These are phyloP conservation scores for Athelia psychrophila DNA, from an alignment of 1,284 basidiomycete species.

Conservation along the genomic window DNA sequence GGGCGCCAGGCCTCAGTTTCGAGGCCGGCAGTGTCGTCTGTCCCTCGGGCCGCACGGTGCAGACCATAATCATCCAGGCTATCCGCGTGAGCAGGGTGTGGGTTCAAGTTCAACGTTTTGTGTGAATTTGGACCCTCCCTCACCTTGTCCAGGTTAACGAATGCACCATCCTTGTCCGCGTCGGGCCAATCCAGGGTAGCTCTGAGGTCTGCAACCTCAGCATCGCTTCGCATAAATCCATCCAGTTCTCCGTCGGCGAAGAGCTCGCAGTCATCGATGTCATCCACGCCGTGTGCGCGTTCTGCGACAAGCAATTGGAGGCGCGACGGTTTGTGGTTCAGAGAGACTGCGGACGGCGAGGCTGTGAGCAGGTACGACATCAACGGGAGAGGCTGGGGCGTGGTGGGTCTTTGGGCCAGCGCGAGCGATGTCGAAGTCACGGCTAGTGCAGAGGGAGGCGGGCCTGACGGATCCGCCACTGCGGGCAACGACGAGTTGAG, in stretches of 20 bases:
- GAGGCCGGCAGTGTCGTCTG: not conserved
- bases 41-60: not conserved
- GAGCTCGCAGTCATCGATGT: conserved; percentile 50
- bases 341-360: conserved; percentile 29
- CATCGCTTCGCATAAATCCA: conserved; percentile 37
- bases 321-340: conserved; percentile 45
- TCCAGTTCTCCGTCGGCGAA: conserved; percentile 56
- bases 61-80: too few relatives aligned
- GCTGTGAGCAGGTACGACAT: conserved; percentile 51
- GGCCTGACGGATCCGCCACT: conserved; percentile 9
- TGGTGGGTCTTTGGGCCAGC: conserved; percentile 1
- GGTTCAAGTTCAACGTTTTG: too few relatives aligned
- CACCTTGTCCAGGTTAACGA: too few relatives aligned
- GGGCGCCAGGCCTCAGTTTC: conserved; percentile 10
- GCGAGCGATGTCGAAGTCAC: conserved; percentile 9
- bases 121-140: too few relatives aligned
- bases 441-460: conserved; percentile 6
- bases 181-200: conserved; percentile 26
- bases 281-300: conserved; percentile 45
- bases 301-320: conserved; percentile 54
- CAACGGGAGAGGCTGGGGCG: conserved; percentile 17
- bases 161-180: not conserved
- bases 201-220: conserved; percentile 36
- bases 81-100: too few relatives aligned
- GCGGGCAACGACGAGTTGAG: conserved; percentile 26